phyloP scores from a whole-genome alignment of 495 filamentous ascomycete genomes.

The Penicillium soppii region DNA sequence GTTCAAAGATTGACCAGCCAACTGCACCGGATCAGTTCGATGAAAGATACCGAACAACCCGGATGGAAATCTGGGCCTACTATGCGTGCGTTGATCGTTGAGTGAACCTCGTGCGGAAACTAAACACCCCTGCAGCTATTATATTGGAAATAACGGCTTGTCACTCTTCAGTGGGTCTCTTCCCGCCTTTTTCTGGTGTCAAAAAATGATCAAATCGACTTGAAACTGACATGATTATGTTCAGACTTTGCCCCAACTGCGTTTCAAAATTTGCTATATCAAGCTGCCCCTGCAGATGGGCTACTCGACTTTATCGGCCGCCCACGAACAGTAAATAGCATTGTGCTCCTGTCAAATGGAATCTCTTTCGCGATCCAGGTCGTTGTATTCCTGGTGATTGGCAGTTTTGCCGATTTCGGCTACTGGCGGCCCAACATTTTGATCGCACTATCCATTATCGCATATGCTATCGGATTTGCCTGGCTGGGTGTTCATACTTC shows the following conservation, averaged over 20 bases:
- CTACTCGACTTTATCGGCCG: slow-evolving; percentile 51
- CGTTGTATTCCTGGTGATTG: slow-evolving; percentile 58
- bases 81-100: slow-evolving; percentile 46
- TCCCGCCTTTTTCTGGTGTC: too few relatives aligned
- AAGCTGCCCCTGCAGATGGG: slow-evolving; percentile 52
- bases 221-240: neutral
- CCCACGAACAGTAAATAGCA: slow-evolving; percentile 55
- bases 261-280: slow-evolving; percentile 61
- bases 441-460: slow-evolving; percentile 55
- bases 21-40: slow-evolving; percentile 28
- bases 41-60: slow-evolving; percentile 44
- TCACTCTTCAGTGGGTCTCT: slow-evolving; percentile 55
- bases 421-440: slow-evolving; percentile 61
- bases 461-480: slow-evolving; percentile 61
- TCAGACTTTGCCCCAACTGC: slow-evolving; percentile 63
- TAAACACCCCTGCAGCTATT: slow-evolving; percentile 47
- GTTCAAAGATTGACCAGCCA: slow-evolving; percentile 11
- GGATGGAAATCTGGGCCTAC: slow-evolving; percentile 63
- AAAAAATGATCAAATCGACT: neutral
- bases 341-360: slow-evolving; percentile 61
- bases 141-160: slow-evolving; percentile 67
- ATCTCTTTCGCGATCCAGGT: slow-evolving; percentile 65
- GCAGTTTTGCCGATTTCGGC: slow-evolving; percentile 61
- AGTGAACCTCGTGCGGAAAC: slow-evolving; percentile 5
- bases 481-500: slow-evolving; percentile 61